phyloP scores from a whole-genome alignment of 495 filamentous ascomycete species.

The Penicillium soppii region DNA sequence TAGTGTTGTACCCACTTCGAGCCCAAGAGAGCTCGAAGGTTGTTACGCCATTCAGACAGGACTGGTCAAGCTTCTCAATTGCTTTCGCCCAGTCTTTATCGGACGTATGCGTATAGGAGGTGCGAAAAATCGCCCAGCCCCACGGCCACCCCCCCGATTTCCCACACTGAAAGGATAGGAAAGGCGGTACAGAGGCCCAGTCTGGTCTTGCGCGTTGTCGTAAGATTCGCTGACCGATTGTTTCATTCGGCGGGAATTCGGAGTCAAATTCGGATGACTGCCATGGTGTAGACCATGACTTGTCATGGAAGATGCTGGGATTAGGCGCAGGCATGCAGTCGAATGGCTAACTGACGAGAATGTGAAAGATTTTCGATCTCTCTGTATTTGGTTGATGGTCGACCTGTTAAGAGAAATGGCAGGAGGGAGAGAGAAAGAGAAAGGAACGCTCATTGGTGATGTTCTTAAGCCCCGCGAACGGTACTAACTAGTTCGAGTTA shows the following conservation, averaged over 20 bases:
- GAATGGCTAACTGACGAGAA: neutral
- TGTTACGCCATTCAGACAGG: neutral
- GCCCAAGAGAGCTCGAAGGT: neutral
- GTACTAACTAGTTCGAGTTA: no score
- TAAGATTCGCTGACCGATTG: neutral
- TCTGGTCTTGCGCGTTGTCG: conserved; percentile 1
- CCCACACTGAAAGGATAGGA: neutral
- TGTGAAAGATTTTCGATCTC: neutral
- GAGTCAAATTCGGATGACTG: conserved; percentile 4
- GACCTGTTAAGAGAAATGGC: neutral
- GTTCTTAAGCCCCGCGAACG: no score
- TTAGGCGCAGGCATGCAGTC: neutral
- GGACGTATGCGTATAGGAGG: neutral
- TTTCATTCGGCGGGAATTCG: conserved; percentile 5
- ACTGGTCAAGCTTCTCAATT: conserved; percentile 1
- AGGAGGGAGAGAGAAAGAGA: neutral
- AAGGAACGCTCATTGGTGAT: no score
- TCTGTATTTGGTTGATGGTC: neutral
- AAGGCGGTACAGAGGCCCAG: neutral
- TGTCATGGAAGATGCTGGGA: conserved; percentile 6
- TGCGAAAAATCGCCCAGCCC: neutral
- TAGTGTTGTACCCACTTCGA: neutral
- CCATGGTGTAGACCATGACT: conserved; percentile 9
- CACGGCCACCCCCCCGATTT: neutral
- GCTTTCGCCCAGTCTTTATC: conserved; percentile 1